Base-by-base conservation (phyloP, 345 rosid genomes). In the Gossypium ekmanianum region DNA sequence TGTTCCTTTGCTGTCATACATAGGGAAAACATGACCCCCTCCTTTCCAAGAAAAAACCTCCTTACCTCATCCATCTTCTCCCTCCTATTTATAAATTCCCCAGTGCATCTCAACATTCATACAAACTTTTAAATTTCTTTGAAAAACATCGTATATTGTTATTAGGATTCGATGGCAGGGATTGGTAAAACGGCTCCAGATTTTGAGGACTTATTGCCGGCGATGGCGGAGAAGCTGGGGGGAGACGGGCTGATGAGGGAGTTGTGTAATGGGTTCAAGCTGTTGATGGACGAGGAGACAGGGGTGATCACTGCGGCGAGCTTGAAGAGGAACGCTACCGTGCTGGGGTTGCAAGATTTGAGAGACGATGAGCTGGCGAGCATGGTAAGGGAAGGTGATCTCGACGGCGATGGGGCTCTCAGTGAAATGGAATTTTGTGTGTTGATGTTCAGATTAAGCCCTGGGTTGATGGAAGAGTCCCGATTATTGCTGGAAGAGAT, bases 391-490 rank as follows among this genome's bases (percentile, higher is more conserved):
- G 89, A 87, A 78, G 91, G 91, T 5, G 91, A 85, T 58, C 68
- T 79, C 3, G 91, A 87, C 65, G 84, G 89, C 4, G 91, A 87
- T 50, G 89, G 89, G 3, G 84, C 80, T 9, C 85, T 84, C 34
- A 82, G 74, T 26, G 81, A 87, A 80, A 84, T 78, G 83, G 89
- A 87, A 83, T 87, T 87, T 50, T 87, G 89, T 71, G 84, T 87
- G 3, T 55, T 87, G 80, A 85, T 87, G 91, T 84, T 87, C 83
- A 81, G 87, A 82, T 70, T 85, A 59, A 87, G 91, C 78, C 91
- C 91, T 45, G 84, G 75, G 16, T 71, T 87, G 83, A 87, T 87
- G 91, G 83, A 84, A 44, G 84, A 85, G 67, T 82, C 91, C 3
- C 62, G 72, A 68, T 68, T 65, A 18, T 84, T 81, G 86, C 82